Evolutionary conservation across 495 filamentous ascomycete genomes (phyloP).

Genomic region (Xanthoparmelia taractica): DNA sequence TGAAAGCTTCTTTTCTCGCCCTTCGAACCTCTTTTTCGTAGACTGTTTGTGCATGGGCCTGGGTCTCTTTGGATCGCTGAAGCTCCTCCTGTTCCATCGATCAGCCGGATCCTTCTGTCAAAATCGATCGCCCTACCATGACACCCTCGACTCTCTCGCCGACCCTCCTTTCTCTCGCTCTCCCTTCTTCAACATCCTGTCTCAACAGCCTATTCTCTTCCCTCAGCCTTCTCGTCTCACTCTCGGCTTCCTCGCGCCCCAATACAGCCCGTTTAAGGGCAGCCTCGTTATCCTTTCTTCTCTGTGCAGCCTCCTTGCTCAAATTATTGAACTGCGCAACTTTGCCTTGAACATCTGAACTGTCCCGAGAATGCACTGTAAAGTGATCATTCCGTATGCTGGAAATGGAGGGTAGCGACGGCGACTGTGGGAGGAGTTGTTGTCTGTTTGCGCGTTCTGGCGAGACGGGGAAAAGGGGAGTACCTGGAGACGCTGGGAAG

Average conservation of each 20-base stretch:
- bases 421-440: constrained; percentile 45
- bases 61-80: constrained; percentile 64
- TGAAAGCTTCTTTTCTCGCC: constrained; percentile 78
- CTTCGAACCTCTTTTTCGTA: constrained; percentile 82
- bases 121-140: constrained; percentile 45
- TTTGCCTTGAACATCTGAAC: constrained; percentile 77
- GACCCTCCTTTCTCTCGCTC: constrained; percentile 63
- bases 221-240: constrained; percentile 52
- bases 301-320: constrained; percentile 50
- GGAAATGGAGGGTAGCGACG: constrained; percentile 44
- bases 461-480: constrained; percentile 62
- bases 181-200: constrained; percentile 58
- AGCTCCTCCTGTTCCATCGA: constrained; percentile 56
- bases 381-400: constrained; percentile 29
- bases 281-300: constrained; percentile 56
- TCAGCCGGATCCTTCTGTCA: constrained; percentile 6
- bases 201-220: constrained; percentile 49
- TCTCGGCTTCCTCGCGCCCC: constrained; percentile 76
- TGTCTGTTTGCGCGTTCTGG: constrained; percentile 77
- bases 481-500: constrained; percentile 47
- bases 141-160: constrained; percentile 69
- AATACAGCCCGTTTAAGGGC: constrained; percentile 73
- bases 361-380: constrained; percentile 35
- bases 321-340: constrained; percentile 77
- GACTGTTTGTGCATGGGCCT: constrained; percentile 60